Evolutionary conservation across 352 stramenopile species (phyloP).

Genomic region (Sclerospora graminicola): DNA sequence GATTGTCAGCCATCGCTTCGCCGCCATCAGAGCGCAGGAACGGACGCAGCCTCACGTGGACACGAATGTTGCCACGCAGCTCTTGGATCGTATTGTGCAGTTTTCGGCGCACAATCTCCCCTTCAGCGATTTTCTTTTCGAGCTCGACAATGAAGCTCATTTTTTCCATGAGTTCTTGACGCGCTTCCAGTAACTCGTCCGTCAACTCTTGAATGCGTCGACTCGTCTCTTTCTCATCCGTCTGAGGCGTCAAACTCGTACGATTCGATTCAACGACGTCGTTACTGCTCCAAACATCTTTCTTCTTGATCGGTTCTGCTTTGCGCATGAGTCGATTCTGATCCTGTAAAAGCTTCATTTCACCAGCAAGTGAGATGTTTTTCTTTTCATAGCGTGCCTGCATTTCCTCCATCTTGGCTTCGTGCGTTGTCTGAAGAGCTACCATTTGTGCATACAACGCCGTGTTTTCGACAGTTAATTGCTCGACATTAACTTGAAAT

Average conservation of each 20-base stretch:
- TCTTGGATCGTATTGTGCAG: conserved; percentile 99
- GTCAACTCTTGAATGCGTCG: conserved; percentile 59
- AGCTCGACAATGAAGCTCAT: conserved; percentile 55
- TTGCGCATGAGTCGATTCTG: conserved; percentile 66
- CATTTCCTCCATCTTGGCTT: conserved; percentile 76
- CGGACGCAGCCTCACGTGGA: conserved; percentile 92
- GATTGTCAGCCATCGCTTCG: conserved; percentile 35
- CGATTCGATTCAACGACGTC: conserved; percentile 1
- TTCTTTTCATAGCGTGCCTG: conserved; percentile 57
- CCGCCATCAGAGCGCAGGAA: conserved; percentile 81
- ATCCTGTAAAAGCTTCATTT: conserved; percentile 69
- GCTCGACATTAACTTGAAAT: conserved; percentile 81
- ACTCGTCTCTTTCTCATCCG: conserved; percentile 34
- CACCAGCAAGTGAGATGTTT: conserved; percentile 51
- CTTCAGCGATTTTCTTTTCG: conserved; percentile 47
- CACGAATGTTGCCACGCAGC: conserved; percentile 97
- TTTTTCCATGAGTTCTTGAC: conserved; percentile 55
- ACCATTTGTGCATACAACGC: conserved; percentile 83
- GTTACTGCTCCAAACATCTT: conserved; percentile 2
- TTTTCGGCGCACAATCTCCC: conserved; percentile 79
- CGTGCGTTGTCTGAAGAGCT: conserved; percentile 66
- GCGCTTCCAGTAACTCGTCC: conserved; percentile 45
- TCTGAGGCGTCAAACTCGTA: conserved; percentile 4
- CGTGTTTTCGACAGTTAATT: conserved; percentile 79
- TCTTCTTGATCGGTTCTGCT: conserved; percentile 19